Conservation (phyloP, 495 filamentous ascomycete species). For the Neurospora terricola region DNA sequence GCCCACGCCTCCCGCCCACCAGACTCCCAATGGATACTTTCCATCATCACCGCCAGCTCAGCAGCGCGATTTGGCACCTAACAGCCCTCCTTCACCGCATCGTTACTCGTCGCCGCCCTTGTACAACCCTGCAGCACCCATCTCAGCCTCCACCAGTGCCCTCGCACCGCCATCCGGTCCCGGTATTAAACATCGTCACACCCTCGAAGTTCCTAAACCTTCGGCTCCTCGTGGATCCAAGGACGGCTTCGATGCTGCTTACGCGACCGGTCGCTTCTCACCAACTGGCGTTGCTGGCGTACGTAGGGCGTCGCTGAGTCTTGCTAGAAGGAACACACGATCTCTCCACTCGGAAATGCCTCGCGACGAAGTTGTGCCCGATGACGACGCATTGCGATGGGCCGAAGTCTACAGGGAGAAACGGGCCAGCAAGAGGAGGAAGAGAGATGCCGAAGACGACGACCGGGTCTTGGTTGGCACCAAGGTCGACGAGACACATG, state of each 20-base stretch:
- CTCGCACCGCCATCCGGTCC: constrained; percentile 34
- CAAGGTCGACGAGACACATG: constrained; percentile 94
- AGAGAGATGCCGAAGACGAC: constrained; percentile 84
- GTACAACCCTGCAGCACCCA: constrained; percentile 35
- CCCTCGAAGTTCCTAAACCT: constrained; percentile 71
- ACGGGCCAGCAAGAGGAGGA: constrained; percentile 68
- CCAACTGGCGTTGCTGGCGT: constrained; percentile 50
- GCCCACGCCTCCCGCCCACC: constrained; percentile 5
- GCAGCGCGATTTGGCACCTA: not conserved
- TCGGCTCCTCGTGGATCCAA: constrained; percentile 38
- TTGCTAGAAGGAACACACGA: constrained; percentile 71
- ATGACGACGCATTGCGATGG: constrained; percentile 83
- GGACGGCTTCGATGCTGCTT: constrained; percentile 54
- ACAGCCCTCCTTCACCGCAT: constrained; percentile 32
- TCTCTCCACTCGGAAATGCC: constrained; percentile 76
- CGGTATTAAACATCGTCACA: constrained; percentile 72
- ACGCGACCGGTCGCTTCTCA: constrained; percentile 74
- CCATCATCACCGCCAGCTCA: not conserved
- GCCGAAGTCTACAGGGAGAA: constrained; percentile 87
- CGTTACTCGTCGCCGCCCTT: constrained; percentile 68
- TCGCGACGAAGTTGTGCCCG: constrained; percentile 71
- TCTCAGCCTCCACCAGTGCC: constrained; percentile 32
- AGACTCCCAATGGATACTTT: constrained; percentile 2
- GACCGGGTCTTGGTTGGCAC: constrained; percentile 93
- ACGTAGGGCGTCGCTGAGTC: constrained; percentile 69